phyloP scores from a whole-genome alignment of 352 stramenopile genomes.

The Phytophthora sansomeana region DNA sequence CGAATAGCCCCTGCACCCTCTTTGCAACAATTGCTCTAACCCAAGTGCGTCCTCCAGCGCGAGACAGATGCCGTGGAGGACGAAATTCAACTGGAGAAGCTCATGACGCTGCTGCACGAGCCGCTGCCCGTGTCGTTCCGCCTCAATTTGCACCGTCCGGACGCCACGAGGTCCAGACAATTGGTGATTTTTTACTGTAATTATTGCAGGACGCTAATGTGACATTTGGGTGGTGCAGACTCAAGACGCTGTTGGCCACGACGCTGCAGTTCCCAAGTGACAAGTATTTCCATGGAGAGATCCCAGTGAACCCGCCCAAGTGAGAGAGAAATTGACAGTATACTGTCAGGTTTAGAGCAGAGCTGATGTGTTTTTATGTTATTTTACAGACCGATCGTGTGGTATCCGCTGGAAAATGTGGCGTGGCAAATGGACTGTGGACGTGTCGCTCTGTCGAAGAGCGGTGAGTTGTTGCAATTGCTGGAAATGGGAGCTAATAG shows the following conservation, averaged over 20 bases:
- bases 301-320: constrained; percentile 72
- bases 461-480: constrained; percentile 41
- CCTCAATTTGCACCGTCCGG: constrained; percentile 76
- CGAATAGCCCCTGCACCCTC: neutral
- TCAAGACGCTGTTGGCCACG: constrained; percentile 57
- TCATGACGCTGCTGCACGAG: constrained; percentile 81
- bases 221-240: constrained; percentile 28
- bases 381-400: constrained; percentile 61
- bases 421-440: constrained; percentile 88
- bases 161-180: constrained; percentile 47
- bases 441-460: constrained; percentile 84
- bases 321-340: constrained; percentile 23
- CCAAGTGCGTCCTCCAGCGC: constrained; percentile 40
- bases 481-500: neutral
- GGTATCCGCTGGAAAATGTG: constrained; percentile 82
- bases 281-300: constrained; percentile 59
- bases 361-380: constrained; percentile 8
- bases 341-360: constrained; percentile 1
- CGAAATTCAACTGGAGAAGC: constrained; percentile 58
- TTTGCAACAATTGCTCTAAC: neutral
- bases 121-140: constrained; percentile 86
- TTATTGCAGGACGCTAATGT: neutral
- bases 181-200: neutral
- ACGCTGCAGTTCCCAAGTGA: constrained; percentile 67
- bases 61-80: constrained; percentile 66